Evolutionary conservation across 2,329 filamentous ascomycete genomes (phyloP).

Genomic region (Ophiostoma quercus): DNA sequence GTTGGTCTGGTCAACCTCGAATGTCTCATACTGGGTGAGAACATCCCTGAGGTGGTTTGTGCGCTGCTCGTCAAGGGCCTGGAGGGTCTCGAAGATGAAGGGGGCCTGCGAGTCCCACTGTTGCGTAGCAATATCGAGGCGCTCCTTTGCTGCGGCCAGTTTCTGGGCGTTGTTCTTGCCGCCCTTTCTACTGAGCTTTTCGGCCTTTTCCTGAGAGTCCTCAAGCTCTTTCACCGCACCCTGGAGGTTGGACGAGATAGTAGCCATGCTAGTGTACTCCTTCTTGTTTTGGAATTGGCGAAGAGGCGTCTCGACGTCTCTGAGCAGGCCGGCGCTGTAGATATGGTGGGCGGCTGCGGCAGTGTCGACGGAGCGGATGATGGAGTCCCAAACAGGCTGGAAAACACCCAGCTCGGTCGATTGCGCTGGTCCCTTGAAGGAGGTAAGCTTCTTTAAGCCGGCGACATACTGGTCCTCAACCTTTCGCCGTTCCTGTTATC

Average conservation of each 20-base stretch:
- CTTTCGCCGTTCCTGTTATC: conserved; percentile 74
- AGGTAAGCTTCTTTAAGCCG: conserved; percentile 73
- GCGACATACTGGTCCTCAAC: conserved; percentile 87
- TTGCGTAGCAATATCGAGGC: conserved; percentile 69
- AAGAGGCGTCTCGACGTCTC: conserved; percentile 79
- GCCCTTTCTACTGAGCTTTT: conserved; percentile 76
- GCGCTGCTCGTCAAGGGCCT: conserved; percentile 82
- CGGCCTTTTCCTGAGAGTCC: conserved; percentile 74
- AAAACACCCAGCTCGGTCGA: conserved; percentile 84
- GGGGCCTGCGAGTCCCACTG: conserved; percentile 95
- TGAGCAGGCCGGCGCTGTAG: conserved; percentile 75
- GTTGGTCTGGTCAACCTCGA: conserved; percentile 83
- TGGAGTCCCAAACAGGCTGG: conserved; percentile 81
- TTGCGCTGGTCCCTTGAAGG: conserved; percentile 67
- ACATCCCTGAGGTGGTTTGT: conserved; percentile 86
- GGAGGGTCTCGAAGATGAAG: conserved; percentile 88
- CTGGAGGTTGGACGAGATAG: conserved; percentile 74
- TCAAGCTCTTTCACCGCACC: conserved; percentile 80
- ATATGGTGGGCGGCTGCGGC: conserved; percentile 78
- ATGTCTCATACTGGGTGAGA: conserved; percentile 86
- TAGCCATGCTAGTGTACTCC: conserved; percentile 75
- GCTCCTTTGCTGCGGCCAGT: conserved; percentile 65
- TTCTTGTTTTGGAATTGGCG: conserved; percentile 68
- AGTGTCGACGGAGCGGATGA: conserved; percentile 71
- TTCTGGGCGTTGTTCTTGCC: conserved; percentile 70